Base-by-base conservation (phyloP, 2,329 filamentous ascomycete species). In the Microcyclospora pomicola region DNA sequence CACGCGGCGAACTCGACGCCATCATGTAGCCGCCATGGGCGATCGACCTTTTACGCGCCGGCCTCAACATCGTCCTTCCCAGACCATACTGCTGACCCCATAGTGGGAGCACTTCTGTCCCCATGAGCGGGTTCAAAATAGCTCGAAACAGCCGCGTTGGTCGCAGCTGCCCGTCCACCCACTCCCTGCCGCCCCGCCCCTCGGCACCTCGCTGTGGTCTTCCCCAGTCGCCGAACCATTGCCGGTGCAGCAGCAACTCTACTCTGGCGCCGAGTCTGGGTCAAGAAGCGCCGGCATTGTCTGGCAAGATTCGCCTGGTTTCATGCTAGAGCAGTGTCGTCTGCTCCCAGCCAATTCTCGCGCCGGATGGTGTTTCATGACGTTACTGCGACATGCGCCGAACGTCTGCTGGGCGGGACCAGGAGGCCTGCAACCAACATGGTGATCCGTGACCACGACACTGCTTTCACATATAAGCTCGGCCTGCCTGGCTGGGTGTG, bases 61-160 rank as follows among this genome's bases (percentile, higher is more conserved):
- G 19, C 19, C 19, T 7, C 19, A 24, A 5, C 19, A 24, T 24
- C 19, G 5, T 24, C 19, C 19, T 5, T 24, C 19, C 19, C 7
- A 24, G 19, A 24, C 19, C 19, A 24, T 4, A 5, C 19, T 24
- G 19, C 5, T 5, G 19, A 24, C 19, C 19, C 5, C 19, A 24
- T 5, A 4, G 19, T 7, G 19, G 7, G 19, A 4, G 19, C 19
- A 24, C 7, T 24, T 7, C 7, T 24, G 19, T 24, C 19, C 19
- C 19, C 19, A 5, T 24, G 19, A 5, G 19, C 19, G 19, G 19
- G 19, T 24, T 7, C 19, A 24, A 24, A 24, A 24, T 50, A 49
- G 42, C 41, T 41, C 42, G 47, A 53, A 53, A 54, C 50, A 54
- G 48, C 49, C 54, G 54, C 54, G 52, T 46, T 39, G 47, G 43